These are phyloP conservation scores for Globisporangium heterothallicum DNA, from an alignment of 352 stramenopile genomes.

Conservation along the genomic window DNA sequence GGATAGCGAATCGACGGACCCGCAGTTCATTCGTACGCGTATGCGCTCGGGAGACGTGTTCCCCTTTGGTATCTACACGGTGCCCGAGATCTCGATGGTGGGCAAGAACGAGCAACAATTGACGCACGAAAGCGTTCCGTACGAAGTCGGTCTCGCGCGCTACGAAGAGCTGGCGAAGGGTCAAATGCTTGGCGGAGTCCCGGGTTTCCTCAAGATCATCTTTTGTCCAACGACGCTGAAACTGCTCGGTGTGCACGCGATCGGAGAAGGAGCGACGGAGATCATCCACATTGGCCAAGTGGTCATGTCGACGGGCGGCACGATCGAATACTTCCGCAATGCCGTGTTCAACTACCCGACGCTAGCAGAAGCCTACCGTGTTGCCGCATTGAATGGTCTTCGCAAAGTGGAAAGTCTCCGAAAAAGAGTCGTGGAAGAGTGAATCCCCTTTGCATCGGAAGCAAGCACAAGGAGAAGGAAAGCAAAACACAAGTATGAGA, in stretches of 20 bases:
- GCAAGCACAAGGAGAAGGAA: not conserved
- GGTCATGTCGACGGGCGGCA: conserved; percentile 79
- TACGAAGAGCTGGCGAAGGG: conserved; percentile 84
- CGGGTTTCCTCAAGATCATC: conserved; percentile 82
- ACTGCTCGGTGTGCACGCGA: conserved; percentile 76
- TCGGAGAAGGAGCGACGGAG: conserved; percentile 83
- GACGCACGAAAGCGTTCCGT: conserved; percentile 64
- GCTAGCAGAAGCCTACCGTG: conserved; percentile 82
- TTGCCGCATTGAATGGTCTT: conserved; percentile 72
- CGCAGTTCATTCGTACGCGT: conserved; percentile 61
- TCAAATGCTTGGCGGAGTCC: conserved; percentile 78
- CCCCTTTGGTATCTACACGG: conserved; percentile 86
- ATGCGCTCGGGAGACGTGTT: conserved; percentile 86
- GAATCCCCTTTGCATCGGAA: too few relatives aligned
- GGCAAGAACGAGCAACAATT: conserved; percentile 87
- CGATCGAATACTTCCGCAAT: conserved; percentile 87
- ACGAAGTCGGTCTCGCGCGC: conserved; percentile 72
- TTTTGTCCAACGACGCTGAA: conserved; percentile 75
- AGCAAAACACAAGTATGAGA: conserved; percentile 6
- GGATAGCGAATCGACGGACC: conserved; percentile 50
- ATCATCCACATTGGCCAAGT: conserved; percentile 89
- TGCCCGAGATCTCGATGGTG: conserved; percentile 87
- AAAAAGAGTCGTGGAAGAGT: conserved; percentile 17
- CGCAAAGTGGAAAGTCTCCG: conserved; percentile 60
- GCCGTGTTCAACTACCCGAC: conserved; percentile 92